A percentile compares a stretch with the other conserved stretches of the same genome.
phyloP scores from a whole-genome alignment of 164 flowering plant species.

The Berberis thunbergii region DNA sequence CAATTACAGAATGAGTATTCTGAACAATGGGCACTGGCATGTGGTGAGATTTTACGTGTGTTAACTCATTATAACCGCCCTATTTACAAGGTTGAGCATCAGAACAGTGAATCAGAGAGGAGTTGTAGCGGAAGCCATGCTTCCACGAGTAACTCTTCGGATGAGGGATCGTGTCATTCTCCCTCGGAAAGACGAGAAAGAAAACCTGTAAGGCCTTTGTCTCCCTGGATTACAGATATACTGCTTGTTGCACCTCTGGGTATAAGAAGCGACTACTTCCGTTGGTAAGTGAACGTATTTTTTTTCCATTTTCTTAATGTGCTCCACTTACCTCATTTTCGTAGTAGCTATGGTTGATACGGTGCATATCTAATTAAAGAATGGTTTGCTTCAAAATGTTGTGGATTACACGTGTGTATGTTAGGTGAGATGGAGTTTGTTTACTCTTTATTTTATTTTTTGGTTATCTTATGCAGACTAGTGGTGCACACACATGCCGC shows the following conservation, averaged over 20 bases:
- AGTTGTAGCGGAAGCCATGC: conserved; percentile 53
- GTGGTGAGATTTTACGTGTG: conserved; percentile 83
- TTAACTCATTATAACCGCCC: conserved; percentile 96
- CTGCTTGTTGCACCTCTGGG: conserved; percentile 93
- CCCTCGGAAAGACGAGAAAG: conserved; percentile 47
- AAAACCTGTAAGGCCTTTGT: conserved; percentile 77
- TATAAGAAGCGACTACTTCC: conserved; percentile 88
- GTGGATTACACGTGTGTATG: too few relatives aligned
- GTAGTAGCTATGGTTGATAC: too few relatives aligned
- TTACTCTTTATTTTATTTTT: too few relatives aligned
- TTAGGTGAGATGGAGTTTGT: too few relatives aligned
- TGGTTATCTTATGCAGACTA: too few relatives aligned
- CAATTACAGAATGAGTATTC: conserved; percentile 69
- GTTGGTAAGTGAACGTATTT: conserved; percentile 44
- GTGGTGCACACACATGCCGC: too few relatives aligned
- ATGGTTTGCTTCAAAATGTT: too few relatives aligned
- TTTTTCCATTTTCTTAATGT: too few relatives aligned
- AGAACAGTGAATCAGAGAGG: conserved; percentile 45
- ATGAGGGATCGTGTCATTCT: conserved; percentile 22
- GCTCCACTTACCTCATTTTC: too few relatives aligned
- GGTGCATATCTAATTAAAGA: too few relatives aligned
- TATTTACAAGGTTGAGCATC: conserved; percentile 58
- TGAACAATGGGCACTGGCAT: conserved; percentile 96
- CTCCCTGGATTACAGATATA: conserved; percentile 97
- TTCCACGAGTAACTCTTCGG: conserved; percentile 41